A percentile compares a stretch with the other conserved stretches of the same genome.
These are phyloP conservation scores for Polyplosphaeria fusca DNA, from an alignment of 495 filamentous ascomycete genomes.

Conservation along the genomic window DNA sequence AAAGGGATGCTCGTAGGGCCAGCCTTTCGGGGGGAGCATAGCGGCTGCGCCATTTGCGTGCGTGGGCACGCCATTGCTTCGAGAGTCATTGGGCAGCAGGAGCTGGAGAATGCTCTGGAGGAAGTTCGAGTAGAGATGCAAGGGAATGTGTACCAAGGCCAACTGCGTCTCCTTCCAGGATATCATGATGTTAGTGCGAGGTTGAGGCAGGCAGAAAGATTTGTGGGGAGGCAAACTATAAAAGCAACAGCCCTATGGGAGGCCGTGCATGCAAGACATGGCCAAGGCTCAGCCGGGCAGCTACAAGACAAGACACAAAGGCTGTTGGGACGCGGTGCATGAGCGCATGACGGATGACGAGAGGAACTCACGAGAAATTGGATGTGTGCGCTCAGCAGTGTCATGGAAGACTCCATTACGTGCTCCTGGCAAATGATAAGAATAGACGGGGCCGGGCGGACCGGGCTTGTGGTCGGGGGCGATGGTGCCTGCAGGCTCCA, in stretches of 20 bases:
- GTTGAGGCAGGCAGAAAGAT: conserved; percentile 16
- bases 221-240: conserved; percentile 33
- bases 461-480: conserved; percentile 20
- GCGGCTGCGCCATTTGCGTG: conserved; percentile 37
- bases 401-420: conserved; percentile 41
- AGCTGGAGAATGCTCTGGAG: conserved; percentile 79
- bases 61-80: conserved; percentile 38
- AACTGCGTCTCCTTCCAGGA: conserved; percentile 73
- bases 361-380: conserved; percentile 40
- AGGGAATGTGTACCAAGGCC: conserved; percentile 85
- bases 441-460: conserved; percentile 17
- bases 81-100: conserved; percentile 62
- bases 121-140: conserved; percentile 75
- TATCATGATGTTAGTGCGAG: conserved; percentile 36
- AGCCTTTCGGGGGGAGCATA: conserved; percentile 26
- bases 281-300: conserved; percentile 9
- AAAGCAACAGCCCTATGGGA: conserved; percentile 30
- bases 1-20: conserved; percentile 65
- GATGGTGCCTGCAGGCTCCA: conserved; percentile 24
- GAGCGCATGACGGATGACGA: conserved; percentile 27
- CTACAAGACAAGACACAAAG: conserved; percentile 2
- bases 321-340: conserved; percentile 14
- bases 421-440: conserved; percentile 21
- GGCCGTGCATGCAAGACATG: conserved; percentile 21
- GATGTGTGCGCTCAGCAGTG: conserved; percentile 40